Evolutionary conservation across 2,329 filamentous ascomycete species (phyloP).

Genomic region (Aspergillus pseudoglaucus): DNA sequence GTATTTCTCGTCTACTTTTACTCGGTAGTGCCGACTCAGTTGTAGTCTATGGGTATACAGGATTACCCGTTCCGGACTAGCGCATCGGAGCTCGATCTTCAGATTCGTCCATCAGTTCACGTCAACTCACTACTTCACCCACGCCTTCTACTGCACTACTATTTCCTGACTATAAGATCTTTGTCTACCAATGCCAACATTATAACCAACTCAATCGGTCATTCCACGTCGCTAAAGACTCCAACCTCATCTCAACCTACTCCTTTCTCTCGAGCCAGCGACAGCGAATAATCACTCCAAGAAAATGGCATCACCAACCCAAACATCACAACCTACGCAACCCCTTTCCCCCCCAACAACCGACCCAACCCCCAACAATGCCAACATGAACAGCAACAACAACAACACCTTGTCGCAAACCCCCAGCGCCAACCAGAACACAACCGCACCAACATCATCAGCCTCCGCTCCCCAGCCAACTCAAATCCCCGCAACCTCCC

Average conservation of each 20-base stretch:
- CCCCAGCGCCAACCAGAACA: slow-evolving; percentile 5
- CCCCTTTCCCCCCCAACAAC: slow-evolving; percentile 23
- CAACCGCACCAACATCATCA: slow-evolving; percentile 12
- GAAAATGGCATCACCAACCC: slow-evolving; percentile 30
- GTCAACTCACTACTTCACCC: neutral
- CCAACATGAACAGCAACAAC: slow-evolving; percentile 16
- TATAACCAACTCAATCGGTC: neutral
- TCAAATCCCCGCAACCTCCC: slow-evolving; percentile 36
- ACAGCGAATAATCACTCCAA: neutral
- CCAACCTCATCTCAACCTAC: neutral
- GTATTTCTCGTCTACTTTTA: neutral
- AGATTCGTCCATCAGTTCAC: neutral
- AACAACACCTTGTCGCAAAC: slow-evolving; percentile 14
- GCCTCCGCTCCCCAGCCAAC: slow-evolving; percentile 22
- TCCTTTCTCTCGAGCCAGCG: neutral
- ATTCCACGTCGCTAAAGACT: neutral
- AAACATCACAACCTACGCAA: slow-evolving; percentile 20
- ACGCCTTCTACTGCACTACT: neutral
- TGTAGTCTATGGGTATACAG: neutral
- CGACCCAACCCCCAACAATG: slow-evolving; percentile 25
- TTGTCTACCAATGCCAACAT: neutral
- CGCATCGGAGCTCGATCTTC: neutral
- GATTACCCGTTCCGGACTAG: neutral
- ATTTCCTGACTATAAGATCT: too few relatives aligned
- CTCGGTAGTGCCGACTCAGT: neutral